A percentile compares a stretch with the other conserved stretches of the same genome.
These are phyloP conservation scores for Tremellales sp. DNA, from an alignment of 1,284 basidiomycete genomes.

Conservation along the genomic window DNA sequence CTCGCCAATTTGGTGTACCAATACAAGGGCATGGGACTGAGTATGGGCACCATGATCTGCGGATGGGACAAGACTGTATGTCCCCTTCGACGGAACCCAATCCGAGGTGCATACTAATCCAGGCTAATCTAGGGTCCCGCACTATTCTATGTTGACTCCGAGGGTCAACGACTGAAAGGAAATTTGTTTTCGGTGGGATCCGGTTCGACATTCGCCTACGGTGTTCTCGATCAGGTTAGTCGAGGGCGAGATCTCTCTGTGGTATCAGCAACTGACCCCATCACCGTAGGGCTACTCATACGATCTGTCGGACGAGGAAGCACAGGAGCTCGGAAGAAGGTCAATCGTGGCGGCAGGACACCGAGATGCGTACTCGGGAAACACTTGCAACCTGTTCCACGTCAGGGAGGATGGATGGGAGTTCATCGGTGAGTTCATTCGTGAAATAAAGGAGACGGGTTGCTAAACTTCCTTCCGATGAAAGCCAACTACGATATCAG, in stretches of 20 bases:
- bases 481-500: slow-evolving; percentile 49
- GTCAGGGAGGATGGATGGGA: slow-evolving; percentile 92
- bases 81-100: slow-evolving; percentile 11
- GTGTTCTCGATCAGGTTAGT: slow-evolving; percentile 82
- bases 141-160: slow-evolving; percentile 97
- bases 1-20: slow-evolving; percentile 95
- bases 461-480: background rate
- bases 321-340: slow-evolving; percentile 87
- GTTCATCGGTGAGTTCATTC: slow-evolving; percentile 67
- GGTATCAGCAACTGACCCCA: background rate
- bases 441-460: background rate
- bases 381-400: slow-evolving; percentile 93
- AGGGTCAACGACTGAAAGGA: slow-evolving; percentile 91
- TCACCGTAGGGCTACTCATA: slow-evolving; percentile 69
- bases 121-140: slow-evolving; percentile 76
- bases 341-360: slow-evolving; percentile 98
- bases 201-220: slow-evolving; percentile 96
- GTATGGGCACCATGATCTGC: slow-evolving; percentile 99
- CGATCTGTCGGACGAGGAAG: slow-evolving; percentile 91
- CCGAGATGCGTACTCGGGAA: slow-evolving; percentile 96
- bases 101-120: background rate
- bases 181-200: slow-evolving; percentile 98
- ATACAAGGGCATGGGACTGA: slow-evolving; percentile 99
- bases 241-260: background rate
- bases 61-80: slow-evolving; percentile 98